These are phyloP conservation scores for Pyrenophora graminea DNA, from an alignment of 2,329 filamentous ascomycete genomes.

Conservation along the genomic window DNA sequence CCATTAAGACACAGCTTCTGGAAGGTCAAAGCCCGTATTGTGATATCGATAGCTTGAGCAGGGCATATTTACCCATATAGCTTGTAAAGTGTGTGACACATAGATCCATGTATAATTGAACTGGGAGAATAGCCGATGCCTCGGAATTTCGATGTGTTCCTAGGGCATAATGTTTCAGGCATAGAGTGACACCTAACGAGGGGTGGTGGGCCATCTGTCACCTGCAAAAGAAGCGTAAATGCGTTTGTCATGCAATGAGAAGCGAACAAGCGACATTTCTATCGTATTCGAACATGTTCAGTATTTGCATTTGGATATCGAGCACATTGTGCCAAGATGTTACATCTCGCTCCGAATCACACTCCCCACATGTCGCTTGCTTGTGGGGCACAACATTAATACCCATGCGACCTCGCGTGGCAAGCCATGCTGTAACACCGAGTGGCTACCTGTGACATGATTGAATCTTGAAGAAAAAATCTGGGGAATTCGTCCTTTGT, in stretches of 20 bases:
- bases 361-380: conserved; percentile 10
- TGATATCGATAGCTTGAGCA: conserved; percentile 13
- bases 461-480: not conserved
- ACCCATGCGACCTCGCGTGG: conserved; percentile 6
- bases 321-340: too few relatives aligned
- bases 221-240: too few relatives aligned
- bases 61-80: conserved; percentile 39
- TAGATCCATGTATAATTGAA: conserved; percentile 22
- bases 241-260: too few relatives aligned
- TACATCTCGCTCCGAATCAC: conserved; percentile 12
- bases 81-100: conserved; percentile 31
- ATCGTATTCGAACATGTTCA: too few relatives aligned
- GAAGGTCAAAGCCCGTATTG: conserved; percentile 18
- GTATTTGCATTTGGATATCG: too few relatives aligned
- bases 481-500: too few relatives aligned
- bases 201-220: too few relatives aligned
- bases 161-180: too few relatives aligned
- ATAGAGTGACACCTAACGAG: too few relatives aligned
- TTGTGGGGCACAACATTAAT: conserved; percentile 8
- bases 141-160: too few relatives aligned
- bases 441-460: not conserved
- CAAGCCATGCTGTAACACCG: not conserved
- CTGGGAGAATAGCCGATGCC: not conserved
- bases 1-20: conserved; percentile 23
- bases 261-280: too few relatives aligned